Base-by-base conservation (phyloP, 176 grass and related monocot species). In the Cenchrus fungigraminus region DNA sequence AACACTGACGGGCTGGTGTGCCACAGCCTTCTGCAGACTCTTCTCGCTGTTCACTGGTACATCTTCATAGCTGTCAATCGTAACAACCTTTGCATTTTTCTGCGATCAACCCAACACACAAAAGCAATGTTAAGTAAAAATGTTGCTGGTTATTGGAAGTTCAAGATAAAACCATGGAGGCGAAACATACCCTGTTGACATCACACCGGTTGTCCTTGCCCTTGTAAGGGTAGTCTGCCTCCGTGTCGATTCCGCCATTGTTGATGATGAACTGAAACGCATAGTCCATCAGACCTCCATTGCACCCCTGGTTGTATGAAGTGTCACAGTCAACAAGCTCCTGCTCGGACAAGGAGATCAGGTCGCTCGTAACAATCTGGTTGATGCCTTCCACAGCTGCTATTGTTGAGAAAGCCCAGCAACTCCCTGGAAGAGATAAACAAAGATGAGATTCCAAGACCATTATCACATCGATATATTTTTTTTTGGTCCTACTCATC, bases 221-320 rank as follows among this genome's bases (percentile, higher is more conserved):
- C 29, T 86, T 88, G 87, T 97, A 97, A 46, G 94, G 94, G 75
- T 97, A 97, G 61, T 97, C 94, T 0, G 59, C 85, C 65, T 97
- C 94, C 0, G 87, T 84, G 79, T 97, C 94, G 0, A 97, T 90
- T 56, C 94, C 94, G 12, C 89, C 94, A 12, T 97, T 97, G 50
- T 89, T 91, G 44, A 97, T 97, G 56, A 97, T 97, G 55, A 97
- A 97, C 82, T 91, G 74, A 62, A 94, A 97, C 6, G 89, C 94
- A 19, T 97, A 97, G 75, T 97, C 94, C 94, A 97, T 97, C 31
- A 97, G 89, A 51, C 94, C 94, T 53, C 94, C 94, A 84, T 97
- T 94, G 89, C 94, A 97, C 12, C 94, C 94, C 65, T 97, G 28
- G 46, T 97, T 97, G 70, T 97, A 97, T 52, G 73, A 94, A 56